A percentile compares a stretch with the other conserved stretches of the same genome.
Evolutionary conservation across 192 early-diverging fungal species (phyloP).

Genomic region (Umbelopsis isabellina): DNA sequence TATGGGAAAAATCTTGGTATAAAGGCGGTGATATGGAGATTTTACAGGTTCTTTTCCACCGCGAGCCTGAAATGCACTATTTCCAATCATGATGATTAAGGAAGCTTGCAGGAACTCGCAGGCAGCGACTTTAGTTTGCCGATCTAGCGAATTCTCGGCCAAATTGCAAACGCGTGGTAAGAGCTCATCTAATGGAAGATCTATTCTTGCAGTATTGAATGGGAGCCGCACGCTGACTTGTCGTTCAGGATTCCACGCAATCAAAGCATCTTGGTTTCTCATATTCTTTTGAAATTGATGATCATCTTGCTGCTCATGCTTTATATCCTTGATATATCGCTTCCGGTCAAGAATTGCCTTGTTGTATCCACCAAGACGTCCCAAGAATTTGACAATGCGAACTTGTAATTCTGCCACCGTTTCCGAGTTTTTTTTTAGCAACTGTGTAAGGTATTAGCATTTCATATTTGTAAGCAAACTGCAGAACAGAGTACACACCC

Average conservation of each 20-base stretch:
- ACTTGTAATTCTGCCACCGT: slow-evolving; percentile 52
- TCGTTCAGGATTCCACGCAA: slow-evolving; percentile 74
- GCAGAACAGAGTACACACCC: background rate
- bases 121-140: slow-evolving; percentile 76
- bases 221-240: slow-evolving; percentile 62
- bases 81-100: slow-evolving; percentile 76
- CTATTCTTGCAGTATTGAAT: slow-evolving; percentile 67
- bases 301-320: slow-evolving; percentile 5
- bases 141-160: slow-evolving; percentile 72
- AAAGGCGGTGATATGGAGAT: slow-evolving; percentile 66
- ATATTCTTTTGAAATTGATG: background rate
- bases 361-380: slow-evolving; percentile 64
- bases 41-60: slow-evolving; percentile 44
- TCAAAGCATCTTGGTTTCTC: slow-evolving; percentile 31
- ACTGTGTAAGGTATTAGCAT: background rate
- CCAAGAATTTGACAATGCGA: slow-evolving; percentile 64
- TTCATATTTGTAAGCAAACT: background rate
- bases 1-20: slow-evolving; percentile 68
- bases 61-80: slow-evolving; percentile 56
- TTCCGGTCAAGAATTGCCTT: slow-evolving; percentile 42
- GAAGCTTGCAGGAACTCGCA: slow-evolving; percentile 75
- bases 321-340: background rate
- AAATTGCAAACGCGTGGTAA: slow-evolving; percentile 75
- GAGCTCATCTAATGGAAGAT: slow-evolving; percentile 71
- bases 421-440: background rate